Conservation (phyloP, 2,329 filamentous ascomycete species). For the Emergomyces africanus region DNA sequence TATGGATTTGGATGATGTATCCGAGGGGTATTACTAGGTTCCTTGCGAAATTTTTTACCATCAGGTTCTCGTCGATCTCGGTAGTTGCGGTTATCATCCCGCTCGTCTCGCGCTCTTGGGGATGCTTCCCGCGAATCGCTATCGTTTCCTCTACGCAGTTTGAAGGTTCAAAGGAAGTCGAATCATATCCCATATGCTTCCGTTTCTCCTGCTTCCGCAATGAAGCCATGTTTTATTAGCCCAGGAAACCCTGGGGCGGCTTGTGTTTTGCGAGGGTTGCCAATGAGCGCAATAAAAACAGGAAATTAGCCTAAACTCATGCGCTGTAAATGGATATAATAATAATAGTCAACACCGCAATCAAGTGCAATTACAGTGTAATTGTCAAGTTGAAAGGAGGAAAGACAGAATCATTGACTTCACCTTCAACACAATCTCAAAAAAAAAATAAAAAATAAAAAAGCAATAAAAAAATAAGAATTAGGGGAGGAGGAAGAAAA, state of each 20-base stretch:
- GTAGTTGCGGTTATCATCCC: not conserved
- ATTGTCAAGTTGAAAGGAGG: too few relatives aligned
- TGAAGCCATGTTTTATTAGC: not conserved
- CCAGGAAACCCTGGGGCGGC: too few relatives aligned
- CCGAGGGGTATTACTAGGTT: not conserved
- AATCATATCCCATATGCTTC: not conserved
- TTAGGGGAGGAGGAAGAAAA: not conserved
- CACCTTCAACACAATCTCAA: too few relatives aligned
- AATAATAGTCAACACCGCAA: too few relatives aligned
- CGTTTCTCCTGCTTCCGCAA: not conserved
- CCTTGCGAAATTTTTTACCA: slow-evolving; percentile 2
- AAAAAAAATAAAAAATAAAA: too few relatives aligned
- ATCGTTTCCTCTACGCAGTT: not conserved
- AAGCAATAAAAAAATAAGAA: not conserved
- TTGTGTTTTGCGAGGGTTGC: too few relatives aligned
- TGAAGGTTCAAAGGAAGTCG: not conserved
- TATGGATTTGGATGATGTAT: slow-evolving; percentile 2
- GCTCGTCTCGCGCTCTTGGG: not conserved
- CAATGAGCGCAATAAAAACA: too few relatives aligned
- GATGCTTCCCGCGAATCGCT: not conserved
- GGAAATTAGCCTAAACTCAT: too few relatives aligned
- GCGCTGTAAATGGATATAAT: too few relatives aligned
- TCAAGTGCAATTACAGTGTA: too few relatives aligned
- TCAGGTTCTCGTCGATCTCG: not conserved
- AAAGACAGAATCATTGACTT: too few relatives aligned